A percentile compares a stretch with the other conserved stretches of the same genome.
These are phyloP conservation scores for Pogostemon cablin DNA, from an alignment of 257 asterid species.

Conservation along the genomic window DNA sequence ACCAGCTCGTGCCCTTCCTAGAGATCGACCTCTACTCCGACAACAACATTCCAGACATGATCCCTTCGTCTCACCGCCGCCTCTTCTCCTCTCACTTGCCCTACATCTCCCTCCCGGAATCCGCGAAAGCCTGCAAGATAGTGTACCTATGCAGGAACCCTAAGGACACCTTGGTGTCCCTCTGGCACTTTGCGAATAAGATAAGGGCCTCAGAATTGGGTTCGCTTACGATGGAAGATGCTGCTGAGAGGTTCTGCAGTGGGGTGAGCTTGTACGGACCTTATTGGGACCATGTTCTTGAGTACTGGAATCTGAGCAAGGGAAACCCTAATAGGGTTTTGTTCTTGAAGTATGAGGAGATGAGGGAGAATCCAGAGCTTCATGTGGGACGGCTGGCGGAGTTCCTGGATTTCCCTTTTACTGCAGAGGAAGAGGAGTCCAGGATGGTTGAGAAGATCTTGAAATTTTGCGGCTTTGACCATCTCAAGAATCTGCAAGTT, in stretches of 20 bases:
- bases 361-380: slow-evolving; percentile 27
- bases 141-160: slow-evolving; percentile 42
- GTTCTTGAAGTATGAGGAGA: slow-evolving; percentile 41
- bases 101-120: slow-evolving; percentile 23
- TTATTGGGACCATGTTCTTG: slow-evolving; percentile 42
- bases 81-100: slow-evolving; percentile 42
- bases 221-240: neutral
- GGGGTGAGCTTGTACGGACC: slow-evolving; percentile 37
- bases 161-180: slow-evolving; percentile 42
- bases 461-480: slow-evolving; percentile 38
- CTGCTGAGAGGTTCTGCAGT: slow-evolving; percentile 26
- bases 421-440: slow-evolving; percentile 27
- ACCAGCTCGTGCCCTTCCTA: slow-evolving; percentile 1
- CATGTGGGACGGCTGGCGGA: slow-evolving; percentile 32
- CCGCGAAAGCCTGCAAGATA: slow-evolving; percentile 27
- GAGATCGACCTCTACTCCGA: slow-evolving; percentile 8
- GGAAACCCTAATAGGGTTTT: slow-evolving; percentile 21
- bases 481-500: slow-evolving; percentile 36
- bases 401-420: slow-evolving; percentile 35
- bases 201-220: slow-evolving; percentile 18
- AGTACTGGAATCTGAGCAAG: slow-evolving; percentile 37
- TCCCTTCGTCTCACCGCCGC: slow-evolving; percentile 9
- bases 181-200: slow-evolving; percentile 42
- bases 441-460: slow-evolving; percentile 34
- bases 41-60: slow-evolving; percentile 23